Conservation (phyloP, 352 stramenopile species). For the Phytophthora pini region DNA sequence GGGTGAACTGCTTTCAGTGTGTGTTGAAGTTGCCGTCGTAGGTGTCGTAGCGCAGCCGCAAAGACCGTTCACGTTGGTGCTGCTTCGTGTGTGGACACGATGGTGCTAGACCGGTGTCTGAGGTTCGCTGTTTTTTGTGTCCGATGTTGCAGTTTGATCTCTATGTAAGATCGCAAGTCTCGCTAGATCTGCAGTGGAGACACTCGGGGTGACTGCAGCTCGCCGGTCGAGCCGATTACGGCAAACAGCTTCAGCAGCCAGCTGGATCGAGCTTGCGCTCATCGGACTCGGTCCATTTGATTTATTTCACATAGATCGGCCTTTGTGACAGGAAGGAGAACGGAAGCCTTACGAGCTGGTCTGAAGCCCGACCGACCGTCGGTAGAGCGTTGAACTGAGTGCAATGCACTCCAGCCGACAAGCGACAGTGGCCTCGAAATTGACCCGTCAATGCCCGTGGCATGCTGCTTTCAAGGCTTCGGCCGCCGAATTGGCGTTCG, state of each 20-base stretch:
- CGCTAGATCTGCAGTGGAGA: too few relatives aligned
- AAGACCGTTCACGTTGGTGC: background rate
- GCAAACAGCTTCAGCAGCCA: background rate
- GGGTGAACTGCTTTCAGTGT: too few relatives aligned
- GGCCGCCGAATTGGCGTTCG: background rate
- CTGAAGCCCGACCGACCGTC: too few relatives aligned
- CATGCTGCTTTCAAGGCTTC: background rate
- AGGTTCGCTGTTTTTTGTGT: background rate
- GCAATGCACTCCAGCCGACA: background rate
- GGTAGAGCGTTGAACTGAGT: background rate
- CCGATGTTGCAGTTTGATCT: constrained; percentile 8
- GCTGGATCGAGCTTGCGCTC: background rate
- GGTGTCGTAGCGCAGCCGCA: background rate
- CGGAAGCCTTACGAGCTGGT: too few relatives aligned
- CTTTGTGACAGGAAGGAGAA: background rate
- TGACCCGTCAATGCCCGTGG: background rate
- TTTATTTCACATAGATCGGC: constrained; percentile 28
- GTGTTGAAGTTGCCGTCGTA: constrained; percentile 6
- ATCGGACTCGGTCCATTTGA: constrained; percentile 11
- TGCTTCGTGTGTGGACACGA: background rate
- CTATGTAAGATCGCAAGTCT: background rate
- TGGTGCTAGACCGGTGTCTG: background rate
- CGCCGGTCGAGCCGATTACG: constrained; percentile 10
- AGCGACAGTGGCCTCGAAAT: background rate
- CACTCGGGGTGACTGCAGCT: too few relatives aligned